A percentile compares a stretch with the other conserved stretches of the same genome.
These are phyloP conservation scores for Medicago truncatula DNA, from an alignment of 306 rosid species.

Conservation along the genomic window DNA sequence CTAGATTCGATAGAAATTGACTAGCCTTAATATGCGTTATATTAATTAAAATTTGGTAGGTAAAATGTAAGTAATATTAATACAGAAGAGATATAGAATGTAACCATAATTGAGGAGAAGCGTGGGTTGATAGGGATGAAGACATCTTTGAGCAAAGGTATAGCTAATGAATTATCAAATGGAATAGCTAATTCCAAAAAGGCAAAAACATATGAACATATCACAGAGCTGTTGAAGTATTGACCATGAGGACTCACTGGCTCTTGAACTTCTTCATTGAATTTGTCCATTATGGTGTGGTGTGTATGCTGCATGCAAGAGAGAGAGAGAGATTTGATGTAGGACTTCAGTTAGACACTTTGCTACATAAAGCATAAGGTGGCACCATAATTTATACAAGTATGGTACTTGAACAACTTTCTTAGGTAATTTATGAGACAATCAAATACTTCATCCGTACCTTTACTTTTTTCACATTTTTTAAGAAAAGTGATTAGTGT, in stretches of 20 bases:
- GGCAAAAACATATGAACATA: slow-evolving; percentile 49
- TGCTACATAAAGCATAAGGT: neutral
- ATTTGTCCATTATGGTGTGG: slow-evolving; percentile 6
- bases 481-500: too few relatives aligned
- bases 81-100: slow-evolving; percentile 27
- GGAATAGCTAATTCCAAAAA: slow-evolving; percentile 57
- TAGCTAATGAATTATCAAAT: slow-evolving; percentile 31
- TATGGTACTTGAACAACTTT: too few relatives aligned
- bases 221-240: slow-evolving; percentile 51
- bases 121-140: slow-evolving; percentile 65
- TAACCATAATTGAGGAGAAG: slow-evolving; percentile 64
- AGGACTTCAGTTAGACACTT: neutral
- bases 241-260: slow-evolving; percentile 69
- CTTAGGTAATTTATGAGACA: too few relatives aligned
- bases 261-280: slow-evolving; percentile 41
- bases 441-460: too few relatives aligned
- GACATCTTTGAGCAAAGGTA: slow-evolving; percentile 40
- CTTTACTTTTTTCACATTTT: too few relatives aligned
- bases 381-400: too few relatives aligned
- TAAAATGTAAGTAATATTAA: neutral
- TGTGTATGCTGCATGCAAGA: neutral
- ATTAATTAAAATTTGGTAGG: too few relatives aligned
- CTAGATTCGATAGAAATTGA: too few relatives aligned
- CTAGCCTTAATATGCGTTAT: too few relatives aligned
- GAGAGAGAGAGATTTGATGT: neutral